Base-by-base conservation (phyloP, 345 rosid species). In the Eucalyptus pumila region DNA sequence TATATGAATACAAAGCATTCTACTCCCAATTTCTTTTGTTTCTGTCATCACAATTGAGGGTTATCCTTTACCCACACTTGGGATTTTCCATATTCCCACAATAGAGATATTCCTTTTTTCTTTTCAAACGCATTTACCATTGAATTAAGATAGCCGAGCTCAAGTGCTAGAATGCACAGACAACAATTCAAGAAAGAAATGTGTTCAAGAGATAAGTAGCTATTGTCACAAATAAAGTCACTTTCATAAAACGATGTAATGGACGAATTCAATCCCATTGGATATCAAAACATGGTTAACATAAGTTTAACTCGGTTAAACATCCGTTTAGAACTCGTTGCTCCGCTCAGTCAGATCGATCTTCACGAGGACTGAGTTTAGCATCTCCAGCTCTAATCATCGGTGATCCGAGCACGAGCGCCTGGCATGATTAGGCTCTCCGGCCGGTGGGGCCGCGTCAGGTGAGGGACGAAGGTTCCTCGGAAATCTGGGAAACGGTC, bases 231-330 rank as follows among this genome's bases (percentile, higher is more conserved):
- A 3, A 17, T 9, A 9, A 16, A n/a, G 40, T n/a, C 4, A 14
- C 6, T n/a, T 65, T 10, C 37, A n/a, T 14, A n/a, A 65, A 12
- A 15, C 21, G 2, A 34, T 9, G 14, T 9, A 15, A 34, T 0
- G 4, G 13, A 34, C 4, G 1, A 34, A 34, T 34, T 69, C 24
- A 17, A 17, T 69, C 80, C 24, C 44, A 4, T 2, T 11, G 7
- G 24, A 10, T 4, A 34, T 69, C 11, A 1, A 69, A 69, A 69
- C 13, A 69, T 69, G 14, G 26, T 34, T 9, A 69, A 32, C 24
- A 1, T 34, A 5, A 17, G 3, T 0, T n/a, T 7, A 65, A 7
- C 9, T n/a, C 1, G 5, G 37, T 2, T 1, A 17, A 69, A 32
- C 44, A 3, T 37, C 81, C 14, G 0, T 37, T 34, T 9, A 1